Evolutionary conservation across 345 rosid genomes (phyloP).

Genomic region (Hibiscus mutabilis): DNA sequence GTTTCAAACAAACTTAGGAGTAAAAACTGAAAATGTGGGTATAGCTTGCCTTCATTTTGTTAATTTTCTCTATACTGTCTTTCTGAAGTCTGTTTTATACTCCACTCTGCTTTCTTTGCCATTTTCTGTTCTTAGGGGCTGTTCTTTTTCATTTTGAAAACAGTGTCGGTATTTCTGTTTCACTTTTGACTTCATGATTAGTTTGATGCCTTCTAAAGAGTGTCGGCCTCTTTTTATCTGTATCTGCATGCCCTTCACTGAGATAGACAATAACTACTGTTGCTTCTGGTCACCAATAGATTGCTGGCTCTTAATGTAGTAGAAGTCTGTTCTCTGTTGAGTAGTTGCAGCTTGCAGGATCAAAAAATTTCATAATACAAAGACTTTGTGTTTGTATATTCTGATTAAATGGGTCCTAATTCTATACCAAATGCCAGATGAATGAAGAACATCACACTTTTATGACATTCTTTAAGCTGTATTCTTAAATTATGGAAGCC

Average conservation of each 20-base stretch:
- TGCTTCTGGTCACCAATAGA: background rate
- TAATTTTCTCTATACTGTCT: background rate
- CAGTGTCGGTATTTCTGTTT: background rate
- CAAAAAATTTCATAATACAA: background rate
- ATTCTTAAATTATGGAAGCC: background rate
- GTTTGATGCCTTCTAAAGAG: slow-evolving; percentile 1
- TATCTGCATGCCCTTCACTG: background rate
- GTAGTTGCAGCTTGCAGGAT: background rate
- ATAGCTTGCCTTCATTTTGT: slow-evolving; percentile 2
- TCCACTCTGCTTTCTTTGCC: background rate
- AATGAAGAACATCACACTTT: background rate
- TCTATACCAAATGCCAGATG: background rate
- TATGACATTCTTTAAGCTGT: background rate
- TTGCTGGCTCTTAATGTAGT: background rate
- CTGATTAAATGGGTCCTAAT: background rate
- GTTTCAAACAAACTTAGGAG: slow-evolving; percentile 62
- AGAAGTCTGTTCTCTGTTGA: background rate
- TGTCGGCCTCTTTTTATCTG: background rate
- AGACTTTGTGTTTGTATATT: background rate
- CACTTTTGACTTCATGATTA: background rate
- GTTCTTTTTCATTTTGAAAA: background rate
- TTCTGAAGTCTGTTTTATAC: background rate
- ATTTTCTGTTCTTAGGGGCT: background rate
- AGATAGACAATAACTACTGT: background rate
- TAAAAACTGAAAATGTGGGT: slow-evolving; percentile 27